Base-by-base conservation (phyloP, 345 rosid species). In the Hypericum androsaemum region DNA sequence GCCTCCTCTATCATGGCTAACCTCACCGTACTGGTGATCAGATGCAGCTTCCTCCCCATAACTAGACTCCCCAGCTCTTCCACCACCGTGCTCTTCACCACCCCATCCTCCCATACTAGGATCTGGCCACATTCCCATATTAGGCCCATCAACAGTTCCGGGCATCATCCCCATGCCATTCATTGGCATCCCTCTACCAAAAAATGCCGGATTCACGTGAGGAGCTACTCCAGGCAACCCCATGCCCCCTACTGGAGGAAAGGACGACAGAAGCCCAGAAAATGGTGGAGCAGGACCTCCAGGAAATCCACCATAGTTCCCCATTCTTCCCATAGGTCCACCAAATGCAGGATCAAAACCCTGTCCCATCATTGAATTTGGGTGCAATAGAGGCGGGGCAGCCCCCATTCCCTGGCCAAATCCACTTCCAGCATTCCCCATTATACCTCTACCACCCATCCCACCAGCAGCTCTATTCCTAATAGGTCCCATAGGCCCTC, bases 301-400 rank as follows among this genome's bases (percentile, higher is more conserved):
- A 44, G 85, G 85, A 1, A 22, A 22, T 22, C 74, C 68, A 7
- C 75, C 73, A 5, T 77, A 86, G 47, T 66, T 50, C 39, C 84
- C 95, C 80, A 79, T 69, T 71, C 95, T 74, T 10, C 82, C 95
- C 83, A 86, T 79, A 1, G 80, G 94, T 28, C 78, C 88, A 57
- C 94, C 94, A 62, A 83, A 86, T 59, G 78, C 75, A 39, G 86
- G 88, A 62, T 86, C 94, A 72, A 87, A 87, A 13, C 88, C 94
- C 71, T 64, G 82, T 39, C 77, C 80, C 88, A 84, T 84, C 89
- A 88, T 84, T 42, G 86, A 55, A 22, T 76, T 80, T 3, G 76
- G 89, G 49, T 78, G 96, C 83, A 87, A 66, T 69, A 86, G 17
- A 41, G 83, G 85, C 42, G 88, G 88, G 32, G 68, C 63, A 12